Percentiles rank a stretch among this genome's conserved stretches.
These are phyloP conservation scores for Thielaviopsis punctulata DNA, from an alignment of 2,329 filamentous ascomycete species.

Conservation along the genomic window DNA sequence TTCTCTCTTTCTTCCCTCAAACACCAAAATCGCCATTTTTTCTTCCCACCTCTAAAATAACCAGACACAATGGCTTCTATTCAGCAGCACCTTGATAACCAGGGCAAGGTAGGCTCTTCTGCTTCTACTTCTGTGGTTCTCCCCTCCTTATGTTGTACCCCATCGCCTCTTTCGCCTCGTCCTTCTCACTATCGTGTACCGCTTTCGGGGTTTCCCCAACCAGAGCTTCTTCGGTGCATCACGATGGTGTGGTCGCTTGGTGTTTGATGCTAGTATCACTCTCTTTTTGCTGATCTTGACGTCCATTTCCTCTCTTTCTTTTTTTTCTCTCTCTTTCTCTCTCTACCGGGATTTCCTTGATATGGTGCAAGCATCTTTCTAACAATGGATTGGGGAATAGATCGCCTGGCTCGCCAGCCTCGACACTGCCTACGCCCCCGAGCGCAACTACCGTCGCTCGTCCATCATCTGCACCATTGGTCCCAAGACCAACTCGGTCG, in stretches of 20 bases:
- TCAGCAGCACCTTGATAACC: constrained; percentile 71
- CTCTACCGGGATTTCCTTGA: not conserved
- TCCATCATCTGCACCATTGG: constrained; percentile 99
- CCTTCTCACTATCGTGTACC: not conserved
- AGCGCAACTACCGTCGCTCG: constrained; percentile 83
- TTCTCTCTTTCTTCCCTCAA: constrained; percentile 13
- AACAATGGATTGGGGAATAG: constrained; percentile 11
- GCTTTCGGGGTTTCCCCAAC: constrained; percentile 9
- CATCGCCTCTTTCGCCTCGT: not conserved
- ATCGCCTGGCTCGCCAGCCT: constrained; percentile 52
- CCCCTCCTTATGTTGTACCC: not conserved
- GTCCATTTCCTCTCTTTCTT: too few relatives aligned
- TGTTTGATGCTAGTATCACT: not conserved
- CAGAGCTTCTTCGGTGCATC: not conserved
- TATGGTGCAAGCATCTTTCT: not conserved
- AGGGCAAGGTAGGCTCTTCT: constrained; percentile 30
- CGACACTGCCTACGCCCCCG: constrained; percentile 74
- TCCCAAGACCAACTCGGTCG: constrained; percentile 95
- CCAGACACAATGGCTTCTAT: constrained; percentile 39
- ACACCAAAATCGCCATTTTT: constrained; percentile 12
- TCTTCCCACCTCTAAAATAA: constrained; percentile 1
- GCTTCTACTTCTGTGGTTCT: constrained; percentile 5
- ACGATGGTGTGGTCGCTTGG: not conserved
- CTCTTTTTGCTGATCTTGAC: not conserved
- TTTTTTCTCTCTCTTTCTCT: too few relatives aligned